These are phyloP conservation scores for Alloascoidea africana DNA, from an alignment of 805 yeast genomes.

Conservation along the genomic window DNA sequence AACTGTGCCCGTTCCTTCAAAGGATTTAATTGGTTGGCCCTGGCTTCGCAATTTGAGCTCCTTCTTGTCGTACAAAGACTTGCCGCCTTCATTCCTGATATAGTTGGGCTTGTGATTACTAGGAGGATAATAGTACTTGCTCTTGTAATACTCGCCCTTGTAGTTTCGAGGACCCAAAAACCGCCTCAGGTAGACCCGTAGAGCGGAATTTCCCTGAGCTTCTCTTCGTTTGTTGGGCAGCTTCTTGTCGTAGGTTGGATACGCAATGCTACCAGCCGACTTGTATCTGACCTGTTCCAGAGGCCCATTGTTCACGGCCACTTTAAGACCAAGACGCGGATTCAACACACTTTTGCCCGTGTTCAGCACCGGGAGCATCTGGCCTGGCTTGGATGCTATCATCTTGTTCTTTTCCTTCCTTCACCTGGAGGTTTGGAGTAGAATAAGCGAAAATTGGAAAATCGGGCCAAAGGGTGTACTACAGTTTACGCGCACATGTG, in stretches of 20 bases:
- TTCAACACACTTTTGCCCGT: too few species aligned
- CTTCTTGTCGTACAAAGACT: conserved; percentile 8
- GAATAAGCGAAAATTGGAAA: too few species aligned
- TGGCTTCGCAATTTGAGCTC: conserved; percentile 14
- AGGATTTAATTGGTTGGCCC: conserved; percentile 4
- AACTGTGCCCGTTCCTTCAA: conserved; percentile 3
- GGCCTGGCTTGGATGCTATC: too few species aligned
- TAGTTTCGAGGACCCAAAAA: conserved; percentile 76
- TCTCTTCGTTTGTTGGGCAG: not conserved
- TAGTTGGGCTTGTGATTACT: conserved; percentile 61
- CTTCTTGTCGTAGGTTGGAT: not conserved
- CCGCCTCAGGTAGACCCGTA: conserved; percentile 28
- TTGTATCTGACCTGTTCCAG: not conserved
- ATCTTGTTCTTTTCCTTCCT: too few species aligned
- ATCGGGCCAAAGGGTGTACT: too few species aligned
- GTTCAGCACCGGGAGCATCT: too few species aligned
- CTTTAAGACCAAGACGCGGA: too few species aligned
- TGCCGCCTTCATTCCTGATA: conserved; percentile 25
- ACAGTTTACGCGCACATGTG: too few species aligned
- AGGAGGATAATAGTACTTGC: conserved; percentile 59
- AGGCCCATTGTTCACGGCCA: too few species aligned
- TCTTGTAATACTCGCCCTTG: conserved; percentile 67
- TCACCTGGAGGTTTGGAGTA: too few species aligned
- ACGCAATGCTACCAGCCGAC: not conserved
- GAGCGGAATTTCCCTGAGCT: conserved; percentile 5